These are phyloP conservation scores for Tricladium varicosporioides DNA, from an alignment of 2,329 filamentous ascomycete genomes.

Conservation along the genomic window DNA sequence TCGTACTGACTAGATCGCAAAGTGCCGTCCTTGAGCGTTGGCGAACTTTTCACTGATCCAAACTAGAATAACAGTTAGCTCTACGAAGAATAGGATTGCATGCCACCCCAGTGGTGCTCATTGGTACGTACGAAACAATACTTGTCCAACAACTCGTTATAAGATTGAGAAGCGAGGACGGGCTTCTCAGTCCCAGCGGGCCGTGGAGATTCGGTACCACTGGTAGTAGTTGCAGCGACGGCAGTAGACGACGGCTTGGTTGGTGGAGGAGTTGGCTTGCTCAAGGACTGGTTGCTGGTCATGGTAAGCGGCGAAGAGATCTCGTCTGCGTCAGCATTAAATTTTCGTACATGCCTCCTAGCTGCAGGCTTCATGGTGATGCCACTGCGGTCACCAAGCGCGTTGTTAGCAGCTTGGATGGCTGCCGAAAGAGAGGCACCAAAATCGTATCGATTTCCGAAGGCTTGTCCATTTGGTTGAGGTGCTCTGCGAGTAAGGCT, in stretches of 20 bases:
- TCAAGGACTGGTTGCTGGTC: slow-evolving; percentile 17
- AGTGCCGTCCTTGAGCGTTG: slow-evolving; percentile 49
- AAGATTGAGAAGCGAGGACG: slow-evolving; percentile 80
- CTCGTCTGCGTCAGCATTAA: slow-evolving; percentile 19
- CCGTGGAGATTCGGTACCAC: slow-evolving; percentile 50
- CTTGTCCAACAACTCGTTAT: slow-evolving; percentile 96
- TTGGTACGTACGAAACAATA: slow-evolving; percentile 97
- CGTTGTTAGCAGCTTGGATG: slow-evolving; percentile 70
- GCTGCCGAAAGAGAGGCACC: slow-evolving; percentile 85
- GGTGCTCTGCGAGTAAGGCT: slow-evolving; percentile 40
- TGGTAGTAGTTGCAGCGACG: slow-evolving; percentile 20
- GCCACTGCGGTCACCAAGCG: slow-evolving; percentile 56
- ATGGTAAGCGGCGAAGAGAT: slow-evolving; percentile 23
- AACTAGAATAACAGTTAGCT: slow-evolving; percentile 53
- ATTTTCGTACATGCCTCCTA: slow-evolving; percentile 20
- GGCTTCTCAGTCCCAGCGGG: slow-evolving; percentile 57
- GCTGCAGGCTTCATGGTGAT: slow-evolving; percentile 42
- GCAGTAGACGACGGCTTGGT: slow-evolving; percentile 16
- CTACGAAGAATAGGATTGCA: slow-evolving; percentile 15
- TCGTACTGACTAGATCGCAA: slow-evolving; percentile 43
- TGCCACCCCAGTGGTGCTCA: slow-evolving; percentile 28
- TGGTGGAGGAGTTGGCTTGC: slow-evolving; percentile 21
- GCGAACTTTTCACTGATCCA: slow-evolving; percentile 57
- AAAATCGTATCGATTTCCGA: slow-evolving; percentile 95
- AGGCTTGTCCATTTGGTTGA: slow-evolving; percentile 66